Conservation (phyloP, 169 alveolate genomes). For the Perkinsus chesapeaki region DNA sequence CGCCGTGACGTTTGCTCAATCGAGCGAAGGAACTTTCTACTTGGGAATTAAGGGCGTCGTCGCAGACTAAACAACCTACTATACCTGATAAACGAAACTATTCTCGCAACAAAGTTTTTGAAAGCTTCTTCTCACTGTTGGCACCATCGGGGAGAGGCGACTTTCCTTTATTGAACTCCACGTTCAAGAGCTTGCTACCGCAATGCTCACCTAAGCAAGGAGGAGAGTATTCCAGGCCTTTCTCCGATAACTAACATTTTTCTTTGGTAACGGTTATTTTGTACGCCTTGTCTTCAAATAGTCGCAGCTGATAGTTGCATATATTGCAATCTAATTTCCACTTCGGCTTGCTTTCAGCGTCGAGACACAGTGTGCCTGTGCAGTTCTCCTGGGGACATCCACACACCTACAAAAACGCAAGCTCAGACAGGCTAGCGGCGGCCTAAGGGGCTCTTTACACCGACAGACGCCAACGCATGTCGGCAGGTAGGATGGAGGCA, state of each 20-base stretch:
- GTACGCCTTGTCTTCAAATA: slow-evolving; percentile 18
- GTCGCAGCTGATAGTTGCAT: slow-evolving; percentile 23
- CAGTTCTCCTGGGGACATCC: slow-evolving; percentile 29
- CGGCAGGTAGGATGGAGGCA: slow-evolving; percentile 44
- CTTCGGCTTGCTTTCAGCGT: slow-evolving; percentile 20
- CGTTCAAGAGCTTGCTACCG: not conserved
- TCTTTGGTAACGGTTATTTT: slow-evolving; percentile 6
- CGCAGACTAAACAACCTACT: slow-evolving; percentile 25
- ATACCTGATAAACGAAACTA: not conserved
- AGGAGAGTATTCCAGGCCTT: too few species aligned
- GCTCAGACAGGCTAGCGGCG: not conserved
- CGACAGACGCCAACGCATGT: slow-evolving; percentile 23
- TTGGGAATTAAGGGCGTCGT: slow-evolving; percentile 15
- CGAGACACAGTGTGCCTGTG: slow-evolving; percentile 16
- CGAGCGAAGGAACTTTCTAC: slow-evolving; percentile 19
- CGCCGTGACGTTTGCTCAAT: slow-evolving; percentile 5
- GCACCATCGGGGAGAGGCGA: slow-evolving; percentile 16
- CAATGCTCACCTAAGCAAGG: slow-evolving; percentile 15
- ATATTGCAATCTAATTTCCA: slow-evolving; percentile 34
- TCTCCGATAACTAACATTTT: not conserved
- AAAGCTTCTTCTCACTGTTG: not conserved
- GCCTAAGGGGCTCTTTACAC: slow-evolving; percentile 4
- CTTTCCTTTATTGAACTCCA: not conserved
- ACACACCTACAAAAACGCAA: not conserved
- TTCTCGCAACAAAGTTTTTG: not conserved